These are phyloP conservation scores for Rhizomucor pusillus DNA, from an alignment of 371 early-diverging fungal genomes.

Conservation along the genomic window DNA sequence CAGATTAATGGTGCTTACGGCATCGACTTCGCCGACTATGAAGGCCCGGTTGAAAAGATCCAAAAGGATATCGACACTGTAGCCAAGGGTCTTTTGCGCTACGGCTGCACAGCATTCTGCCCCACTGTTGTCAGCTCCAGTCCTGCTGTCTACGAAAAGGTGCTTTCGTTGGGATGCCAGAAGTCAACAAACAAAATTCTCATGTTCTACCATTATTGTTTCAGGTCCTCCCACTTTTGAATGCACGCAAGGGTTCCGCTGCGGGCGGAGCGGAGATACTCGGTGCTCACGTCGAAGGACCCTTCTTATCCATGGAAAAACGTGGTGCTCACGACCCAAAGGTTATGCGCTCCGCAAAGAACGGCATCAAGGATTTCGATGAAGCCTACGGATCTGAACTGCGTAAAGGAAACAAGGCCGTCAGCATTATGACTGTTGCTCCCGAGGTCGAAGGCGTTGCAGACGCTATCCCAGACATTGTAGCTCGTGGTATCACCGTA, in stretches of 20 bases:
- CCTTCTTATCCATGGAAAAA: slow-evolving; percentile 58
- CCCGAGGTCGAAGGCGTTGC: slow-evolving; percentile 80
- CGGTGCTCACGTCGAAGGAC: slow-evolving; percentile 85
- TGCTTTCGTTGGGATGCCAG: slow-evolving; percentile 21
- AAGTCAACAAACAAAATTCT: background rate
- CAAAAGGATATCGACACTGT: slow-evolving; percentile 60
- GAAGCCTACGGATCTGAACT: slow-evolving; percentile 67
- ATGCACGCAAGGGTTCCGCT: slow-evolving; percentile 67
- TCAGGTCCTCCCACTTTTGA: slow-evolving; percentile 64
- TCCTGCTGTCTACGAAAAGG: slow-evolving; percentile 72
- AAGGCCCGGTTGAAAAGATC: slow-evolving; percentile 41
- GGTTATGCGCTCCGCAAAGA: slow-evolving; percentile 62
- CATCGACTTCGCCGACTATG: slow-evolving; percentile 73
- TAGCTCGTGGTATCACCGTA: slow-evolving; percentile 65
- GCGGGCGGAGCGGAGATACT: slow-evolving; percentile 77
- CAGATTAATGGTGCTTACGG: slow-evolving; percentile 89
- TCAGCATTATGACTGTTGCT: slow-evolving; percentile 76
- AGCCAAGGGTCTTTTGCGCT: slow-evolving; percentile 72
- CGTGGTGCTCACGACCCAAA: slow-evolving; percentile 79
- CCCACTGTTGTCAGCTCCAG: slow-evolving; percentile 83
- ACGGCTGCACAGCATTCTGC: slow-evolving; percentile 81
- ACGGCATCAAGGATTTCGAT: slow-evolving; percentile 70
- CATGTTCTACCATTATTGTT: slow-evolving; percentile 1
- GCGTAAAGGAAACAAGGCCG: slow-evolving; percentile 48
- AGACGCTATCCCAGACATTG: slow-evolving; percentile 68